Percentiles rank a stretch among this genome's conserved stretches.
phyloP scores from a whole-genome alignment of 352 stramenopile species.

The Pythium apleroticum region DNA sequence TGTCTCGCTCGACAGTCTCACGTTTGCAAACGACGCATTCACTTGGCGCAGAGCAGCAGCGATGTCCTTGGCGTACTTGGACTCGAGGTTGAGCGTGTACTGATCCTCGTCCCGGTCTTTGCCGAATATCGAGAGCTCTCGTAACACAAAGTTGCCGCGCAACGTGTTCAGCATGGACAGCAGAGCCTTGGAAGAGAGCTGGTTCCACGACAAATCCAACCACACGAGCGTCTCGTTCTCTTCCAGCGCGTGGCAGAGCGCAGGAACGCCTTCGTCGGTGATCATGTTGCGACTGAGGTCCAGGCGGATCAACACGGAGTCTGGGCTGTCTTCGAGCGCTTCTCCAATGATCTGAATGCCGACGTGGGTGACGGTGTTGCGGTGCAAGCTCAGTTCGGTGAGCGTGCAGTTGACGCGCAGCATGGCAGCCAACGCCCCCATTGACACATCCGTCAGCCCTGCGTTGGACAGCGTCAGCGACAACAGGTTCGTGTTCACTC shows the following conservation, averaged over 20 bases:
- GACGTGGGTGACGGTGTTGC: constrained; percentile 50
- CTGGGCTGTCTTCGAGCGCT: constrained; percentile 56
- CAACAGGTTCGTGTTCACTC: constrained; percentile 46
- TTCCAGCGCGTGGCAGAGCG: constrained; percentile 43
- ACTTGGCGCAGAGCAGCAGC: constrained; percentile 45
- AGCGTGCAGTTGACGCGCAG: constrained; percentile 59
- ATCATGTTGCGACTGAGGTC: constrained; percentile 64
- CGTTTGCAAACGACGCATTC: constrained; percentile 49
- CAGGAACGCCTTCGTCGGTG: constrained; percentile 36
- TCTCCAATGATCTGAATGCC: constrained; percentile 53
- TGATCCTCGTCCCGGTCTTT: constrained; percentile 52
- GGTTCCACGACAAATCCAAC: constrained; percentile 71
- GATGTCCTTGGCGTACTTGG: constrained; percentile 48
- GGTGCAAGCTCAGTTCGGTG: constrained; percentile 47
- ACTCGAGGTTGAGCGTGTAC: constrained; percentile 57
- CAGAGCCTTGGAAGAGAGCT: constrained; percentile 42
- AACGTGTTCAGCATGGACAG: constrained; percentile 43
- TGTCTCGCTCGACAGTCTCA: constrained; percentile 40
- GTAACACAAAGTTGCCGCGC: constrained; percentile 60
- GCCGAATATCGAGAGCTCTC: constrained; percentile 47
- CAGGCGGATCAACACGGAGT: constrained; percentile 58
- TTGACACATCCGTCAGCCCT: constrained; percentile 47
- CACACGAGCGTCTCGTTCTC: constrained; percentile 76
- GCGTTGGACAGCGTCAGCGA: constrained; percentile 51
- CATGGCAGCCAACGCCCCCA: constrained; percentile 58